Conservation (phyloP, 257 asterid genomes). For the Gardenia jasminoides region DNA sequence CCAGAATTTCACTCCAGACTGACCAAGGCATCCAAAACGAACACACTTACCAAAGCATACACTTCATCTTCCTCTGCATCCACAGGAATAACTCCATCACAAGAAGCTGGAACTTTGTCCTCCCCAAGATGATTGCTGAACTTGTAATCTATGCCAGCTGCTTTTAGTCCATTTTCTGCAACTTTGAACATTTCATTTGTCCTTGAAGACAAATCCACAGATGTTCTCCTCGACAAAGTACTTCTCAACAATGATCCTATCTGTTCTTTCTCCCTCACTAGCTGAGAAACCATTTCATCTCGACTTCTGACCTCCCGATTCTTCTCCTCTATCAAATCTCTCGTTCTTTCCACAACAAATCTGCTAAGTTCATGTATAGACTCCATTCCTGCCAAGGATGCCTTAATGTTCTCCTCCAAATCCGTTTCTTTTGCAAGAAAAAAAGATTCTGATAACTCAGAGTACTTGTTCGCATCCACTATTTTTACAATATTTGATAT, state of each 20-base stretch:
- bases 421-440: conserved; percentile 87
- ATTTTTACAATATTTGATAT: conserved; percentile 67
- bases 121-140: conserved; percentile 50
- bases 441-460: conserved; percentile 78
- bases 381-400: conserved; percentile 90
- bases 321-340: conserved; percentile 66
- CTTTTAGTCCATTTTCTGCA: conserved; percentile 86
- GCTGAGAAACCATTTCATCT: conserved; percentile 64
- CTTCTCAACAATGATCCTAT: conserved; percentile 84
- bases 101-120: conserved; percentile 37
- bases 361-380: conserved; percentile 75
- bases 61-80: conserved; percentile 80
- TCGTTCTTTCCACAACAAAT: conserved; percentile 63
- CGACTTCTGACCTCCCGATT: conserved; percentile 57
- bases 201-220: conserved; percentile 74
- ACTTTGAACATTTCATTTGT: conserved; percentile 81
- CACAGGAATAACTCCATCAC: conserved; percentile 37
- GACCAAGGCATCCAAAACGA: conserved; percentile 1
- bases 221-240: conserved; percentile 71
- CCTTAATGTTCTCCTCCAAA: conserved; percentile 80
- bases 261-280: conserved; percentile 86
- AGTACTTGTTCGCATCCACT: conserved; percentile 66
- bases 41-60: conserved; percentile 70
- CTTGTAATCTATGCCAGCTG: conserved; percentile 83
- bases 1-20: neutral